These are phyloP conservation scores for Cadophora malorum DNA, from an alignment of 2,329 filamentous ascomycete species.

Conservation along the genomic window DNA sequence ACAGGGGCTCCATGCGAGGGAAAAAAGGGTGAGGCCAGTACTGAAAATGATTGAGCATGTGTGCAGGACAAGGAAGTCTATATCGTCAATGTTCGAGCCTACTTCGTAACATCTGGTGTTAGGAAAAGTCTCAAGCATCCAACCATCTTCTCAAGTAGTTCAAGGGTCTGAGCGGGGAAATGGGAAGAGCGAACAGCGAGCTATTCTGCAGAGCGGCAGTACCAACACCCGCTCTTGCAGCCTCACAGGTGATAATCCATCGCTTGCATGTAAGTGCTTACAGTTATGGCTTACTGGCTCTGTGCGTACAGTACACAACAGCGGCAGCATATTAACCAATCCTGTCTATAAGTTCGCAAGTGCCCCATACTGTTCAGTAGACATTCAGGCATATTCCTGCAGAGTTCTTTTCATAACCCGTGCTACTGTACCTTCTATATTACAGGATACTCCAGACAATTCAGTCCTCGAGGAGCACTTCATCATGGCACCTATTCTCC, in stretches of 20 bases:
- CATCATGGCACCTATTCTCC: not conserved
- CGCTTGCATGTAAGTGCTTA: not conserved
- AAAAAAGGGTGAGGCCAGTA: not conserved
- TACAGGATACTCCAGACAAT: no score
- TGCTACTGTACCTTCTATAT: no score
- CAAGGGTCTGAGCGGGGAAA: not conserved
- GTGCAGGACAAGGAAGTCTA: not conserved
- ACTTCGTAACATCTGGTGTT: no score
- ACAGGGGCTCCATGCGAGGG: no score
- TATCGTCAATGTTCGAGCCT: no score
- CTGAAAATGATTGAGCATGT: not conserved
- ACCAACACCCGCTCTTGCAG: not conserved
- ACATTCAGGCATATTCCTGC: not conserved
- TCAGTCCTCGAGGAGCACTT: not conserved
- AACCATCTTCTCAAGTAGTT: not conserved
- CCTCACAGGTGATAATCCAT: not conserved
- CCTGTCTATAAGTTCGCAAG: not conserved
- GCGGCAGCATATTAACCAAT: not conserved
- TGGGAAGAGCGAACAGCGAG: not conserved
- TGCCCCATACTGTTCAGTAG: not conserved
- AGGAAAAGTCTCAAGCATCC: no score
- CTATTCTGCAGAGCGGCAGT: not conserved
- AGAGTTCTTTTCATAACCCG: no score
- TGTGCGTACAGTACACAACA: not conserved
- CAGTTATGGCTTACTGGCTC: not conserved